Conservation (phyloP, 2,329 filamentous ascomycete species). For the Penicillium freii region DNA sequence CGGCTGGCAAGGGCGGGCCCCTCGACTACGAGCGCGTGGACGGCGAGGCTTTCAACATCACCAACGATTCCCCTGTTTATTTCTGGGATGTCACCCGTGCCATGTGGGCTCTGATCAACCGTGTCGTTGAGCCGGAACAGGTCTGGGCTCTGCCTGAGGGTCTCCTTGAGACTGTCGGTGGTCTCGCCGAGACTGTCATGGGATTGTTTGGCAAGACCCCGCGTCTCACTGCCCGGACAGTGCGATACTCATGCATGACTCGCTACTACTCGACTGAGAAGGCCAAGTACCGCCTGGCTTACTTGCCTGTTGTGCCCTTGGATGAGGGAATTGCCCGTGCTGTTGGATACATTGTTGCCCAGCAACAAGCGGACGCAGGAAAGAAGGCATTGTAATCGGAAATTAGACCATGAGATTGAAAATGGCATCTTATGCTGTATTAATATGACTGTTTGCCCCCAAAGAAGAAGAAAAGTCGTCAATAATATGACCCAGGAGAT, state of each 20-base stretch:
- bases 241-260: constrained; percentile 50
- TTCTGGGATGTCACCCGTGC: constrained; percentile 86
- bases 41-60: constrained; percentile 86
- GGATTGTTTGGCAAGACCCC: constrained; percentile 47
- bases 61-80: constrained; percentile 82
- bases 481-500: too few species aligned
- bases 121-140: constrained; percentile 43
- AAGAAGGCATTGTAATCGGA: constrained; percentile 42
- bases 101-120: constrained; percentile 62
- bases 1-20: constrained; percentile 55
- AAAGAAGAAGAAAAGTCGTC: neutral
- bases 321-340: constrained; percentile 49
- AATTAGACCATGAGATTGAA: constrained; percentile 7
- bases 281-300: constrained; percentile 47
- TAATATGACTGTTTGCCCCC: constrained; percentile 13
- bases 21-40: constrained; percentile 72
- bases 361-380: constrained; percentile 31
- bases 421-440: constrained; percentile 21
- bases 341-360: constrained; percentile 43
- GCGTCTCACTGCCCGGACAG: constrained; percentile 44
- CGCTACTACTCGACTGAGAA: constrained; percentile 50
- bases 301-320: constrained; percentile 45
- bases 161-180: constrained; percentile 42
- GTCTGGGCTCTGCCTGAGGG: constrained; percentile 44
- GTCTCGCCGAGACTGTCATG: constrained; percentile 43